A percentile compares a stretch with the other conserved stretches of the same genome.
These are phyloP conservation scores for Bruguiera parviflora DNA, from an alignment of 345 rosid genomes.

Conservation along the genomic window DNA sequence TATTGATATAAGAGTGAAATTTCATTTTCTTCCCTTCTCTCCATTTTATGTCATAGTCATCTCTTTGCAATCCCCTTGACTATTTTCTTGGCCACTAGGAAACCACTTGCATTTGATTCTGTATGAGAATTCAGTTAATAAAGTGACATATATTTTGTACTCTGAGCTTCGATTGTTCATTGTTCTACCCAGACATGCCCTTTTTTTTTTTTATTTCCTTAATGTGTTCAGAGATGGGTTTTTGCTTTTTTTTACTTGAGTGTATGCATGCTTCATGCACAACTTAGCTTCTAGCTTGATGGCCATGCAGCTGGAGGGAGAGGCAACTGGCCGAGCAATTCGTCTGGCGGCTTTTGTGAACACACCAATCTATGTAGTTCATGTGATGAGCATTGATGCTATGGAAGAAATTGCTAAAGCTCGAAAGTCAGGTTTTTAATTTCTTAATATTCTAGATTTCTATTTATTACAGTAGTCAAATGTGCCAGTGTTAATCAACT, in stretches of 20 bases:
- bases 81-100: too few species aligned
- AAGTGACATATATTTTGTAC: too few species aligned
- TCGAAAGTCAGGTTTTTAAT: slow-evolving; percentile 66
- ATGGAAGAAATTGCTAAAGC: slow-evolving; percentile 97
- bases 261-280: slow-evolving; percentile 3
- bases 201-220: too few species aligned
- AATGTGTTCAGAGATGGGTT: too few species aligned
- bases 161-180: too few species aligned
- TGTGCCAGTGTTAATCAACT: not conserved
- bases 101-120: too few species aligned
- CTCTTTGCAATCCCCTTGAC: too few species aligned
- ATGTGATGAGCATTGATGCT: slow-evolving; percentile 98
- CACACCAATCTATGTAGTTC: slow-evolving; percentile 94
- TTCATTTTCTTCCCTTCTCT: too few species aligned
- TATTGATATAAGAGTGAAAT: too few species aligned
- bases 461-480: not conserved
- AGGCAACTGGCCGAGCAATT: slow-evolving; percentile 95
- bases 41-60: too few species aligned
- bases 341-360: slow-evolving; percentile 84
- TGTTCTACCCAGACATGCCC: not conserved
- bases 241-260: too few species aligned
- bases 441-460: not conserved
- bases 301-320: slow-evolving; percentile 76
- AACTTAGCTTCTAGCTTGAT: slow-evolving; percentile 15
- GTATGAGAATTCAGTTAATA: too few species aligned